phyloP scores from a whole-genome alignment of 305 asterid genomes.

The Rubia peregrina region DNA sequence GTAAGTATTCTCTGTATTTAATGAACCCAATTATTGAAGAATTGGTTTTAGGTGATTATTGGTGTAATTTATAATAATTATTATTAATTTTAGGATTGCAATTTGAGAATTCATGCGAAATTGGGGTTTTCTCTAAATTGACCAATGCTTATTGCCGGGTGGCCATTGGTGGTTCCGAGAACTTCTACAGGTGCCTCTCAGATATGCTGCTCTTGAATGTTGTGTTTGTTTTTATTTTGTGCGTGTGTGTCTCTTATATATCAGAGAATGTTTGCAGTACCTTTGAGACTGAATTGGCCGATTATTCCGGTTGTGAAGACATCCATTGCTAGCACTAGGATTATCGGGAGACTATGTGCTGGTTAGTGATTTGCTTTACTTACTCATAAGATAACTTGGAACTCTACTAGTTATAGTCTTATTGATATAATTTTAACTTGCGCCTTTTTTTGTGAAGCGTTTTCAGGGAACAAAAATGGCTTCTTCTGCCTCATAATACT shows the following conservation, averaged over 20 bases:
- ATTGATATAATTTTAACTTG: not conserved
- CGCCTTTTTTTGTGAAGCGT: not conserved
- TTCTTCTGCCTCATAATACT: conserved; percentile 86
- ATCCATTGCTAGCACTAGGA: conserved; percentile 72
- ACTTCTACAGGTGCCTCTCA: conserved; percentile 63
- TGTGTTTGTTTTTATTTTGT: not conserved
- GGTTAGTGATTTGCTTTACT: conserved; percentile 39
- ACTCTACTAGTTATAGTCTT: not conserved
- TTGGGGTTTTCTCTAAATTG: conserved; percentile 90
- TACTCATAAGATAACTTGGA: not conserved
- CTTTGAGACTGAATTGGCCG: conserved; percentile 75
- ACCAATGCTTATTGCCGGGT: conserved; percentile 93
- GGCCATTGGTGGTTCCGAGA: conserved; percentile 90
- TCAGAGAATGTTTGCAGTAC: conserved; percentile 34
- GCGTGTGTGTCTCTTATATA: not conserved
- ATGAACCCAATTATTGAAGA: not conserved
- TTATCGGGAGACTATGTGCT: conserved; percentile 81
- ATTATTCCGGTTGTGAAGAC: conserved; percentile 81
- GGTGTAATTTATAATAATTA: not conserved
- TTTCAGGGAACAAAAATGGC: conserved; percentile 82
- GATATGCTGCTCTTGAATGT: not conserved
- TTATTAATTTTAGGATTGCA: conserved; percentile 51
- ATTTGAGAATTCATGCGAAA: conserved; percentile 70
- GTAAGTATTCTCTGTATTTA: conserved; percentile 10
- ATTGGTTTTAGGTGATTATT: not conserved